Percentiles rank a stretch among this genome's conserved stretches.
Conservation (phyloP, 2,329 filamentous ascomycete genomes). For the Neofusicoccum cordaticola region DNA sequence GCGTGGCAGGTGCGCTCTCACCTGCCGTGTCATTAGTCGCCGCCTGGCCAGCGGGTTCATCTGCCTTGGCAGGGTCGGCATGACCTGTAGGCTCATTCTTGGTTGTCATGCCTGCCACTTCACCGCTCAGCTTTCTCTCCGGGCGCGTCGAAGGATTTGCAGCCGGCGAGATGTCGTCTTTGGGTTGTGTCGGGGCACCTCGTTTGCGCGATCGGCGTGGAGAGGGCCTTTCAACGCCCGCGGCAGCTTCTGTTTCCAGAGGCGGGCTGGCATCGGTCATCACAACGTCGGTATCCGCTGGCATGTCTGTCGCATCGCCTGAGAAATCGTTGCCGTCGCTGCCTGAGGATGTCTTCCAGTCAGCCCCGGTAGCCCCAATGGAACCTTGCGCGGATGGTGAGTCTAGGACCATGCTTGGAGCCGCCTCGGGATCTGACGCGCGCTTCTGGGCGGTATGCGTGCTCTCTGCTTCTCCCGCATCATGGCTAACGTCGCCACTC, state of each 20-base stretch:
- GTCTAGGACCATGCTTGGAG: too few relatives aligned
- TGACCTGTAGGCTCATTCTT: background rate
- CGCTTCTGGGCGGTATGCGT: too few relatives aligned
- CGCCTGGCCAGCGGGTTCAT: slow-evolving; percentile 26
- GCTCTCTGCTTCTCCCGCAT: too few relatives aligned
- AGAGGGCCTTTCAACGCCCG: too few relatives aligned
- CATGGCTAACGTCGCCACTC: too few relatives aligned
- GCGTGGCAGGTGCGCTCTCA: slow-evolving; percentile 17
- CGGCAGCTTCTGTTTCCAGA: background rate
- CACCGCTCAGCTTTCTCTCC: background rate
- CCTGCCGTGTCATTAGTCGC: slow-evolving; percentile 29
- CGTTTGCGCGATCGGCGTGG: background rate
- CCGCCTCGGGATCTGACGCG: too few relatives aligned
- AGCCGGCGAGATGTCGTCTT: background rate
- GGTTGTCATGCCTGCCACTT: too few relatives aligned
- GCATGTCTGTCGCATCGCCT: background rate
- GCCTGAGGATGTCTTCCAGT: background rate
- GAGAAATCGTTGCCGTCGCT: background rate
- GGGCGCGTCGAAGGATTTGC: background rate
- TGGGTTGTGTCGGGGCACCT: background rate
- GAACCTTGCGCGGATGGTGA: too few relatives aligned
- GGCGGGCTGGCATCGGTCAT: background rate
- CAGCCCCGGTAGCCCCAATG: background rate
- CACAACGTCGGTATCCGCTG: background rate
- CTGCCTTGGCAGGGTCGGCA: background rate